phyloP scores from a whole-genome alignment of 75 land plant species.

The Sequoiadendron giganteum region DNA sequence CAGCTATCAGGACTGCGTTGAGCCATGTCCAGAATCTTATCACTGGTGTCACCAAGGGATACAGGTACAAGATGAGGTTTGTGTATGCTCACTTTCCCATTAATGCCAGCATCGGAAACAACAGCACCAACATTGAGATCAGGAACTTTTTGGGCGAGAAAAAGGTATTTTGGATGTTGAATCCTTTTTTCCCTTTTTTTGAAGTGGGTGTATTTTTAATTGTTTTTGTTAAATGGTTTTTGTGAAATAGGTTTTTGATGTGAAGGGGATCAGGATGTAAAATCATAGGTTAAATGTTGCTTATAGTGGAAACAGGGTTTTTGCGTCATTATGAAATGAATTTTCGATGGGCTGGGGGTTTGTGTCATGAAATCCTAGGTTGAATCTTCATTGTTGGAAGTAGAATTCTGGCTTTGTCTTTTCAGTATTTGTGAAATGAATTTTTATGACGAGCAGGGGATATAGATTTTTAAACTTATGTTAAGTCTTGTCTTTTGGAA shows the following conservation, averaged over 20 bases:
- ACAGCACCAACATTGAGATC: slow-evolving; percentile 69
- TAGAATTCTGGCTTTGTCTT: too few species aligned
- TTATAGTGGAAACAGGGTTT: too few species aligned
- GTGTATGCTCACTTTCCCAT: slow-evolving; percentile 93
- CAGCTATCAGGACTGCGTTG: slow-evolving; percentile 84
- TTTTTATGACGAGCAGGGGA: too few species aligned
- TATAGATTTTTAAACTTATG: too few species aligned
- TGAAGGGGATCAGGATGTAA: too few species aligned
- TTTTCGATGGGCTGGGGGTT: too few species aligned
- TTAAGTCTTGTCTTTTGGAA: too few species aligned
- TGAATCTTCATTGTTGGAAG: too few species aligned
- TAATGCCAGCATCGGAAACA: slow-evolving; percentile 62
- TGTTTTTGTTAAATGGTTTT: not conserved
- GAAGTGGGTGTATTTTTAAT: not conserved
- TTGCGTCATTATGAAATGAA: too few species aligned
- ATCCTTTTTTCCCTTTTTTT: not conserved
- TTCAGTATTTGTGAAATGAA: too few species aligned
- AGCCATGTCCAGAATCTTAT: slow-evolving; percentile 80
- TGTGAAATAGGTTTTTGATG: too few species aligned
- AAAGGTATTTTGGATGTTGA: slow-evolving; percentile 38
- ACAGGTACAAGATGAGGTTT: slow-evolving; percentile 84
- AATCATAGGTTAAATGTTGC: too few species aligned
- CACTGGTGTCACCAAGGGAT: slow-evolving; percentile 86
- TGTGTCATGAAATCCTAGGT: not conserved
- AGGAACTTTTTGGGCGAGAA: slow-evolving; percentile 91